Base-by-base conservation (phyloP, 2,329 filamentous ascomycete genomes). In the Sarocladium kiliense region DNA sequence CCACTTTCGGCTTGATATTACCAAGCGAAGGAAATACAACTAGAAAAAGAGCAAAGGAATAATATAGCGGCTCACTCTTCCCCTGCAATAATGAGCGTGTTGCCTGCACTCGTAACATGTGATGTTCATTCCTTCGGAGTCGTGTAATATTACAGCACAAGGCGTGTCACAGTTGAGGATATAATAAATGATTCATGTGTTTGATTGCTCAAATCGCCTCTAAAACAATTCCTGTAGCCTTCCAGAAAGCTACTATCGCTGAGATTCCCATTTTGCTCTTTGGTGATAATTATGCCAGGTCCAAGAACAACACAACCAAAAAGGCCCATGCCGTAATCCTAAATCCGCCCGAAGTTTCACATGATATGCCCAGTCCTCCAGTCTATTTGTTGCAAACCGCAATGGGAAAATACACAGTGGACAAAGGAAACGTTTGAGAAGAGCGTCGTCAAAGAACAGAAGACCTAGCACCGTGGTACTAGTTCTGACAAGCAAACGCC, bases 151-250 rank as follows among this genome's bases (percentile, higher is more conserved):
- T n/a, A n/a, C n/a, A n/a, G n/a, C n/a, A n/a, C n/a, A n/a, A n/a
- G n/a, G n/a, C n/a, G n/a, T n/a, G n/a, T n/a, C n/a, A n/a, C n/a
- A n/a, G n/a, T n/a, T n/a, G n/a, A n/a, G n/a, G n/a, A n/a, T n/a
- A n/a, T n/a, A n/a, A n/a, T n/a, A n/a, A n/a, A n/a, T n/a, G 18
- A 9, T 44, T 44, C 7, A 21, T 23, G n/a, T 5, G 44, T 21
- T 6, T 27, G 44, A 47, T 47, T 47, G 44, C 44, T 47, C 44
- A 47, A 47, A 21, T 44, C 44, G n/a, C n/a, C 12, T 47, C 23
- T 47, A 47, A 23, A 25, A 7, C 23, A n/a, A n/a, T n/a, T n/a
- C 16, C 7, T n/a, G 39, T 44, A n/a, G 44, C 44, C 19, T 23
- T 47, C 44, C 44, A n/a, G 44, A 47, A 23, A 47, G 44, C 10